A percentile compares a stretch with the other conserved stretches of the same genome.
Conservation (phyloP, 352 stramenopile species). For the Globisporangium sylvaticum region DNA sequence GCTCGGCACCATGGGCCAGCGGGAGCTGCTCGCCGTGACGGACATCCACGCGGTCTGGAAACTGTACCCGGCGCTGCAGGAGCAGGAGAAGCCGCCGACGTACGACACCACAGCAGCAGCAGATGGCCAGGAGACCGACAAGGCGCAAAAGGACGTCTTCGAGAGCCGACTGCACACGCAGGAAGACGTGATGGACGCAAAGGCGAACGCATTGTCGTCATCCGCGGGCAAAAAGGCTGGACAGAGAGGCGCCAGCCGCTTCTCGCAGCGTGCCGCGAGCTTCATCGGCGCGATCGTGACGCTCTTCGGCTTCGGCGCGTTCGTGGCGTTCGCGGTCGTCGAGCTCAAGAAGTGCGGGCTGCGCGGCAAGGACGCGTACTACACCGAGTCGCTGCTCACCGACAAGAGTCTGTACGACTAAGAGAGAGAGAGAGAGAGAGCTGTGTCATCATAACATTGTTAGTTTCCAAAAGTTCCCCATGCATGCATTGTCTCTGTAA, state of each 20-base stretch:
- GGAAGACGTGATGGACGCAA: slow-evolving; percentile 28
- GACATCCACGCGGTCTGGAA: slow-evolving; percentile 76
- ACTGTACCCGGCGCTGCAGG: slow-evolving; percentile 60
- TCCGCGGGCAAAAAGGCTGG: slow-evolving; percentile 2
- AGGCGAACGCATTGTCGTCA: neutral
- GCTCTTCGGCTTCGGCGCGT: slow-evolving; percentile 47
- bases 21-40: slow-evolving; percentile 57
- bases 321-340: slow-evolving; percentile 35
- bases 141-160: slow-evolving; percentile 24
- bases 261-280: slow-evolving; percentile 45
- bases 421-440: neutral
- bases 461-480: neutral
- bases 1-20: slow-evolving; percentile 70
- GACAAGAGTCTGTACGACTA: slow-evolving; percentile 44
- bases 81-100: slow-evolving; percentile 28
- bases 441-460: neutral
- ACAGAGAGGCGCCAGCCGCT: slow-evolving; percentile 16
- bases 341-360: slow-evolving; percentile 35
- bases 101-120: slow-evolving; percentile 26
- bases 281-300: slow-evolving; percentile 66
- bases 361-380: slow-evolving; percentile 36
- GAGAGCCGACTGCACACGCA: slow-evolving; percentile 62
- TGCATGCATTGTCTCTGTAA: neutral
- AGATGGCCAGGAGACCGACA: neutral
- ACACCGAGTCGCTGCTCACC: slow-evolving; percentile 63